phyloP scores from a whole-genome alignment of 2,329 filamentous ascomycete species.

The Pseudogymnoascus sp. region DNA sequence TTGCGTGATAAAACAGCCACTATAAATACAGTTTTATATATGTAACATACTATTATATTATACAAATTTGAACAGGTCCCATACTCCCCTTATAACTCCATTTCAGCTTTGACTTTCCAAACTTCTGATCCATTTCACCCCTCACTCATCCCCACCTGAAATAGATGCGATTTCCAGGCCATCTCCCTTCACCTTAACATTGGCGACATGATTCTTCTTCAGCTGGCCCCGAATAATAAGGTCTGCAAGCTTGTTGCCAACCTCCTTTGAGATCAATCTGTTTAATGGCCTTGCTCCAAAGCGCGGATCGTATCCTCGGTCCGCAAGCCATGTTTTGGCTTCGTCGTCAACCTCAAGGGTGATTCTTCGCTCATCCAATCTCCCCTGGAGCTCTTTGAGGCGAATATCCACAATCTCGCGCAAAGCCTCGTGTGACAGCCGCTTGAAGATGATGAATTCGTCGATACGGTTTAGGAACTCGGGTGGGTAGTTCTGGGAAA shows the following conservation, averaged over 20 bases:
- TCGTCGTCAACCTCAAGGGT: slow-evolving; percentile 60
- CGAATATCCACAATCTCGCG: slow-evolving; percentile 92
- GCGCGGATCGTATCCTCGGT: slow-evolving; percentile 81
- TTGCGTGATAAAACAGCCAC: background rate
- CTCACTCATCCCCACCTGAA: background rate
- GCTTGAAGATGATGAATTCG: slow-evolving; percentile 93
- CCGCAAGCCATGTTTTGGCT: slow-evolving; percentile 79
- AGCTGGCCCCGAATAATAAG: slow-evolving; percentile 84
- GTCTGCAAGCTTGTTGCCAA: slow-evolving; percentile 82
- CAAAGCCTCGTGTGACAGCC: slow-evolving; percentile 68
- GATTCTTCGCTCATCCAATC: slow-evolving; percentile 81
- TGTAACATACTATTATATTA: background rate
- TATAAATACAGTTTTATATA: background rate
- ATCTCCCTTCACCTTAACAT: slow-evolving; percentile 37
- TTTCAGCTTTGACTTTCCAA: background rate
- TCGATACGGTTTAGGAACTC: slow-evolving; percentile 97
- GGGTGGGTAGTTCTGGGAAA: slow-evolving; percentile 66
- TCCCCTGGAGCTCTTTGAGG: slow-evolving; percentile 70
- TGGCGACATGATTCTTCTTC: slow-evolving; percentile 65
- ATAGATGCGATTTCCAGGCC: background rate
- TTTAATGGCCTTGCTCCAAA: slow-evolving; percentile 90
- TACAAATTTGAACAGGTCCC: background rate
- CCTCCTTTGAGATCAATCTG: slow-evolving; percentile 79
- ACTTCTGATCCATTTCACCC: background rate
- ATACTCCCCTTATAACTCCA: background rate